Conservation (phyloP, 495 filamentous ascomycete genomes). For the Xanthoparmelia taractica region DNA sequence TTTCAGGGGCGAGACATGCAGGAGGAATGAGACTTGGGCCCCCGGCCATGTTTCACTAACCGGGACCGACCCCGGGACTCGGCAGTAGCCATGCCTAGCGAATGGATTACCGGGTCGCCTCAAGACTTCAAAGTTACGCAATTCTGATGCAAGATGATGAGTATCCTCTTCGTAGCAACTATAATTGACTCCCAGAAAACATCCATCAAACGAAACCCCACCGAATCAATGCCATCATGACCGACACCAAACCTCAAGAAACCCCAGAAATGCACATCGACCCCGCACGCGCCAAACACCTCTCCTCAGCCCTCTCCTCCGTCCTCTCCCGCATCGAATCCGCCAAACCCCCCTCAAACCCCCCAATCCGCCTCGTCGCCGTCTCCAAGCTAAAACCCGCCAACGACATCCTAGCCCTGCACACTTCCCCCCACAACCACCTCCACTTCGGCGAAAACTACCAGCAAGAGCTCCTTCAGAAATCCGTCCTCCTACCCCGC, state of each 20-base stretch:
- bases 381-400: constrained; percentile 93
- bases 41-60: neutral
- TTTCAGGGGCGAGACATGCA: neutral
- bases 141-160: too few relatives aligned
- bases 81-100: too few relatives aligned
- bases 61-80: neutral
- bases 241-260: neutral
- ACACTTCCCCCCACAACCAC: constrained; percentile 51
- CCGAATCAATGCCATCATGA: constrained; percentile 2
- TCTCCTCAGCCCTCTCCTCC: constrained; percentile 16
- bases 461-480: constrained; percentile 81
- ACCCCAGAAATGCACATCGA: constrained; percentile 18
- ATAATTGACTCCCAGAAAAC: neutral
- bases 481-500: constrained; percentile 71
- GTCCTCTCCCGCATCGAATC: constrained; percentile 19
- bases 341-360: neutral
- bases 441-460: constrained; percentile 96
- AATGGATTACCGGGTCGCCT: too few relatives aligned
- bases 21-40: neutral
- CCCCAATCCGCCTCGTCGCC: constrained; percentile 64
- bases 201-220: too few relatives aligned
- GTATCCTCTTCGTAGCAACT: neutral
- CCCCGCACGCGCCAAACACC: constrained; percentile 18
- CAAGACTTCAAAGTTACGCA: too few relatives aligned
- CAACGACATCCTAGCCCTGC: constrained; percentile 76